A percentile compares a stretch with the other conserved stretches of the same genome.
Conservation (phyloP, 1,284 basidiomycete genomes). For the Cryptococcus sp. region DNA sequence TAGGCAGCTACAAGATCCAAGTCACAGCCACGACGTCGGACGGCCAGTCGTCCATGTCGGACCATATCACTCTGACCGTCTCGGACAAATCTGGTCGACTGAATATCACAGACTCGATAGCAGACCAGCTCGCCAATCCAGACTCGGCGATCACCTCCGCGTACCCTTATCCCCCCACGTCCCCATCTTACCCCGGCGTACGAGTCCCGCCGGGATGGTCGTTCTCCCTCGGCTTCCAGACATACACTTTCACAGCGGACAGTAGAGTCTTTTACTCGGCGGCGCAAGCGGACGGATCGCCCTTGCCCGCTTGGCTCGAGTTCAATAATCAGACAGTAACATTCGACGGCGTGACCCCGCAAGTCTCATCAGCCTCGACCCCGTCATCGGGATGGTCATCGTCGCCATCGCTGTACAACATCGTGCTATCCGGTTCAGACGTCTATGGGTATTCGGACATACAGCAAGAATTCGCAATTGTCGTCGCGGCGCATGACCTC, state of each 20-base stretch:
- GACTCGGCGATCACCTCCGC: conserved; percentile 51
- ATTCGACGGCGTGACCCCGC: conserved; percentile 75
- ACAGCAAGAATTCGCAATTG: conserved; percentile 68
- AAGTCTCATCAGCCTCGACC: conserved; percentile 3
- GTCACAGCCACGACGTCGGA: conserved; percentile 56
- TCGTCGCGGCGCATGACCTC: conserved; percentile 51
- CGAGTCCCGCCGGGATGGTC: conserved; percentile 82
- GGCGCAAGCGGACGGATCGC: conserved; percentile 64
- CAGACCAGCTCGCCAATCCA: conserved; percentile 19
- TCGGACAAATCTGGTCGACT: conserved; percentile 13
- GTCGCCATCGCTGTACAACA: conserved; percentile 35
- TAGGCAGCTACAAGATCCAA: conserved; percentile 26
- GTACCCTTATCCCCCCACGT: conserved; percentile 66
- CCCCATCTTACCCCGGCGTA: conserved; percentile 62
- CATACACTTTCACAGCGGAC: conserved; percentile 63
- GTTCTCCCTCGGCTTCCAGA: conserved; percentile 82
- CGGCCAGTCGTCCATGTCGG: conserved; percentile 25
- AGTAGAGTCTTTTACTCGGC: conserved; percentile 66
- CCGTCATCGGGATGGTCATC: too few species aligned
- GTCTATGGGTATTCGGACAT: conserved; percentile 57
- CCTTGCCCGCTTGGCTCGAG: conserved; percentile 72
- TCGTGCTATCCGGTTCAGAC: conserved; percentile 62
- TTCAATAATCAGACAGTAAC: conserved; percentile 72
- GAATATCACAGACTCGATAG: conserved; percentile 20
- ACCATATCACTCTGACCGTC: conserved; percentile 18